Conservation (phyloP, 192 early-diverging fungal species). For the Gaertneriomyces sp. region DNA sequence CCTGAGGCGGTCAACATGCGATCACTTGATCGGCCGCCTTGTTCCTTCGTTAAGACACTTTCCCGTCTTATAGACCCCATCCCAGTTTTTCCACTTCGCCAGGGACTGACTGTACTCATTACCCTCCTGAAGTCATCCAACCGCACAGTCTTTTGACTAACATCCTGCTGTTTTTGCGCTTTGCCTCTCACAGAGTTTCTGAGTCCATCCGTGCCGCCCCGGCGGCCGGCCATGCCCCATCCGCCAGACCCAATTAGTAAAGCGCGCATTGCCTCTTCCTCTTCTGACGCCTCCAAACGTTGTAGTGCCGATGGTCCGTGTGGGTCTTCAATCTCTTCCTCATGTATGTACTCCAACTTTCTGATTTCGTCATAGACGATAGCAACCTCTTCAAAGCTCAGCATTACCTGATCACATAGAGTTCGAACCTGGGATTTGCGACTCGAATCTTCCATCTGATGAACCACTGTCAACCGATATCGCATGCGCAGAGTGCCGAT, state of each 20-base stretch:
- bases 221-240: constrained; percentile 41
- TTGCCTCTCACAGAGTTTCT: constrained; percentile 1
- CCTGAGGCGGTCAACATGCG: neutral
- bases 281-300: constrained; percentile 20
- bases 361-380: constrained; percentile 50
- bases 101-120: constrained; percentile 46
- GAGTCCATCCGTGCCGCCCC: neutral
- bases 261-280: constrained; percentile 41
- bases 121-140: constrained; percentile 49
- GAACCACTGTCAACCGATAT: constrained; percentile 49
- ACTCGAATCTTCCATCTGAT: constrained; percentile 55
- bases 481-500: constrained; percentile 51
- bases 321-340: constrained; percentile 41
- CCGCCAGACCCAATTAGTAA: constrained; percentile 36
- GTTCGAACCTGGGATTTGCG: constrained; percentile 54
- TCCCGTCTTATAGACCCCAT: neutral
- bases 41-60: neutral
- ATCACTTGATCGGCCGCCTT: neutral
- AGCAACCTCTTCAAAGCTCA: constrained; percentile 50
- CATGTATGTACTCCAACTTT: constrained; percentile 44
- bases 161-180: constrained; percentile 10
- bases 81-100: constrained; percentile 29
- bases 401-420: constrained; percentile 49
- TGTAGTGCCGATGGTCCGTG: constrained; percentile 18
- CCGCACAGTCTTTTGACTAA: constrained; percentile 37